Base-by-base conservation (phyloP, 2,329 filamentous ascomycete genomes). In the Chrysosporium queenslandicum region DNA sequence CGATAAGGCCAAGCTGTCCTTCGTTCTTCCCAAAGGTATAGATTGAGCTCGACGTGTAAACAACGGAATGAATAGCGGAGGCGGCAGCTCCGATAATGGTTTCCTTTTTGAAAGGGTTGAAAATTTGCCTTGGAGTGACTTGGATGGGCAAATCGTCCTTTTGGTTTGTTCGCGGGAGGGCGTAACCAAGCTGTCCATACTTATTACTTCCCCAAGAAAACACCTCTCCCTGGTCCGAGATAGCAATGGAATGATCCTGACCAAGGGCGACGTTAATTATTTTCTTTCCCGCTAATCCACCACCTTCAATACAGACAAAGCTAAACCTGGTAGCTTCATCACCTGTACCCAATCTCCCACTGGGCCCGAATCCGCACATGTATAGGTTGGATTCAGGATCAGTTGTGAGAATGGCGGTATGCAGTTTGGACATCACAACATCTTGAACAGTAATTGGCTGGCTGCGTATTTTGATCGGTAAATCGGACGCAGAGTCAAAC, bases 21-120 rank as follows among this genome's bases (percentile, higher is more conserved):
- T 89, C 82, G 61, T 97, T 98, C 62, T 92, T 94, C 20, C 92
- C 92, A 77, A 94, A 98, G 1, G 88, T 94, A 64, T 87, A 98
- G 1, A 98, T 71, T 1, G 87, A 87, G 0, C 81, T 80, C 1
- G 79, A 77, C 0, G 88, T 96, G 62, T 92, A 86, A 0, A 88
- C 87, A 2, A 94, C 90, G 0, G 92, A 97, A 68, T 98, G 92
- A 36, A 94, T 82, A 0, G 87, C 77, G 1, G 92, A 97, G 5
- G 92, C 91, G 1, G 92, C 89, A 52, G 90, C 80, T 0, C 92
- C 92, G 20, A 86, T 68, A 14, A 97, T 79, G 1, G 73, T 65
- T 64, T 97, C 92, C 63, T 89, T 87, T 64, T 96, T 97, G 54
- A 98, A 74, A 0, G 87, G 80, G 0, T 92, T 91, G 66, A 94